Percentiles rank a stretch among this genome's conserved stretches.
Evolutionary conservation across 192 early-diverging fungal species (phyloP).

Genomic region (Polychytrium aggregatum): DNA sequence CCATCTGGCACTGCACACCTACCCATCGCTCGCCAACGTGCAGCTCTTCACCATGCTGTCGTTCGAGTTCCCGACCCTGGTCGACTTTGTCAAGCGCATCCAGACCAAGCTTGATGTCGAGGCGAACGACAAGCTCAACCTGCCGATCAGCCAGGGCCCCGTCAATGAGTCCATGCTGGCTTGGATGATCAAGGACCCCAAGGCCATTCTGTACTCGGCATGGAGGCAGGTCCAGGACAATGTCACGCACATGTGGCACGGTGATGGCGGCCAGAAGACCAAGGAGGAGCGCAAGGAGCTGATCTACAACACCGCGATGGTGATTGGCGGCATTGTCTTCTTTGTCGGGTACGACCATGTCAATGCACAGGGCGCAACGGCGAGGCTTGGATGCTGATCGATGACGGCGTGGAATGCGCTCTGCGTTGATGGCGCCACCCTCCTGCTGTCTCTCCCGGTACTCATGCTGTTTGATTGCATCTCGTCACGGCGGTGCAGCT

Average conservation of each 20-base stretch:
- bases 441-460: too few species aligned
- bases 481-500: too few species aligned
- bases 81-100: conserved; percentile 3
- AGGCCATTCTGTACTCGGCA: neutral
- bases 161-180: conserved; percentile 23
- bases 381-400: too few species aligned
- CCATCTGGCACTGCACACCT: conserved; percentile 65
- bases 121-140: neutral
- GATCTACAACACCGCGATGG: conserved; percentile 15
- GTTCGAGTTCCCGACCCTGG: conserved; percentile 55
- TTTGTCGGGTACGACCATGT: conserved; percentile 20
- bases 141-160: conserved; percentile 12
- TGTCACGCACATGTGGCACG: neutral
- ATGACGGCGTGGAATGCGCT: too few species aligned
- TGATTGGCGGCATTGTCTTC: conserved; percentile 24
- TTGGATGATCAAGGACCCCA: conserved; percentile 11
- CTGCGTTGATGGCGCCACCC: too few species aligned
- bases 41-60: conserved; percentile 52
- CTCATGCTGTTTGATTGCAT: too few species aligned
- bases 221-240: conserved; percentile 4
- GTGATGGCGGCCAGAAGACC: too few species aligned
- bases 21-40: conserved; percentile 62
- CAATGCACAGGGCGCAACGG: too few species aligned
- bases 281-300: conserved; percentile 11
- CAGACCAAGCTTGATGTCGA: neutral